Base-by-base conservation (phyloP, 1,284 basidiomycete species). In the Sporisorium iseilematis-ciliati region DNA sequence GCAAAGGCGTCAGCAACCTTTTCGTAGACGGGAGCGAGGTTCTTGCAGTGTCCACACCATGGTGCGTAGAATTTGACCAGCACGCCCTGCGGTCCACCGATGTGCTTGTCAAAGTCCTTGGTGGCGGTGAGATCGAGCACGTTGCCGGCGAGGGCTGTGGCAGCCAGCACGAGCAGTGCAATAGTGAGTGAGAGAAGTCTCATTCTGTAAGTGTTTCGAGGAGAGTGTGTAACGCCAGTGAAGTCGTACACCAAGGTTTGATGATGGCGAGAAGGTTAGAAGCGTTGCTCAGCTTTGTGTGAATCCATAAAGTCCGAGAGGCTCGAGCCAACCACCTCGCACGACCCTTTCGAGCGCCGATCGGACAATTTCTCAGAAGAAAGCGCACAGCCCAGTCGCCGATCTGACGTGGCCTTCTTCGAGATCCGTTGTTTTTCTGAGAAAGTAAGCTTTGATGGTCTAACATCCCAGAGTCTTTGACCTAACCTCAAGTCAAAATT, bases 11-110 rank as follows among this genome's bases (percentile, higher is more conserved):
- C 92, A 40, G 91, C 95, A 20, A 97, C 90, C 85, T 95, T 89
- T 85, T 96, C 95, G 78, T 93, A 97, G 4, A 87, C 86, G 12
- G 95, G 95, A 0, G 93, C 93, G 63, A 97, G 91, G 87, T 89
- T 91, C 92, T 92, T 85, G 75, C 77, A 86, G 83, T 85, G 83
- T 26, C 83, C 83, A 55, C 83, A 85, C 83, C 83, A 85, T 18
- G 82, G 83, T 5, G 83, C 83, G 49, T 73, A 84, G 74, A 77
- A 83, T 55, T 83, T 77, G 63, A 84, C 79, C 41, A 84, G 76
- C 31, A 78, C 77, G 26, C 75, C 75, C 35, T 70, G 71, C 35
- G 70, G 57, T 43, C 77, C 72, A 52, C 82, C 82, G 31, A 84
- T 74, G 40, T 71, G 51, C 41, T 68, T 74, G 18, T 84, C 69